phyloP scores from a whole-genome alignment of 169 alveolate species.

The Plasmodium fragile region DNA sequence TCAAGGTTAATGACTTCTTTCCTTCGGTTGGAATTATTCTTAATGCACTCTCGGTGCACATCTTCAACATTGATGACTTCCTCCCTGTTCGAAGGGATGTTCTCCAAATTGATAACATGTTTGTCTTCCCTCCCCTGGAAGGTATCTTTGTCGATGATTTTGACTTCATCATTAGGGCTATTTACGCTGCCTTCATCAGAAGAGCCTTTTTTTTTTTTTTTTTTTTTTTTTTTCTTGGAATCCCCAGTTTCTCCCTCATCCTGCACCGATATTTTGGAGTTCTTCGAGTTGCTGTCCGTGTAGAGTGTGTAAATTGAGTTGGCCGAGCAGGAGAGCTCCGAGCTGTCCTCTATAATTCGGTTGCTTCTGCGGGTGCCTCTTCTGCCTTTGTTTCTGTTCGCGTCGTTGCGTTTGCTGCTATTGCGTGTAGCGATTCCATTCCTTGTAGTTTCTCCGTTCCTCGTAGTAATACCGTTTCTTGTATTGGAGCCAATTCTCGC shows the following conservation, averaged over 20 bases:
- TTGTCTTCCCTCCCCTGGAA: not conserved
- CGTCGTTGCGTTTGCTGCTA: not conserved
- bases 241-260: not conserved
- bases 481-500: not conserved
- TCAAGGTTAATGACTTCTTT: slow-evolving; percentile 28
- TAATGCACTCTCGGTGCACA: slow-evolving; percentile 21
- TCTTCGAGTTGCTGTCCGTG: slow-evolving; percentile 47
- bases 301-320: slow-evolving; percentile 47
- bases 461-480: not conserved
- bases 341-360: slow-evolving; percentile 51
- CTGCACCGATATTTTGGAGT: not conserved
- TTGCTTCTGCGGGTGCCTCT: not conserved
- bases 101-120: slow-evolving; percentile 38
- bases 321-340: slow-evolving; percentile 37
- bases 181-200: not conserved
- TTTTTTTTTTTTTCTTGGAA: not conserved
- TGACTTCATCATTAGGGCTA: slow-evolving; percentile 26
- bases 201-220: not conserved
- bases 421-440: not conserved
- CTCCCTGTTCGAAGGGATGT: not conserved
- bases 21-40: not conserved
- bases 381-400: not conserved
- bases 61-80: slow-evolving; percentile 58
- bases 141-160: slow-evolving; percentile 18
- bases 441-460: not conserved